Conservation (phyloP, 352 stramenopile species). For the Aphanomyces invadans region DNA sequence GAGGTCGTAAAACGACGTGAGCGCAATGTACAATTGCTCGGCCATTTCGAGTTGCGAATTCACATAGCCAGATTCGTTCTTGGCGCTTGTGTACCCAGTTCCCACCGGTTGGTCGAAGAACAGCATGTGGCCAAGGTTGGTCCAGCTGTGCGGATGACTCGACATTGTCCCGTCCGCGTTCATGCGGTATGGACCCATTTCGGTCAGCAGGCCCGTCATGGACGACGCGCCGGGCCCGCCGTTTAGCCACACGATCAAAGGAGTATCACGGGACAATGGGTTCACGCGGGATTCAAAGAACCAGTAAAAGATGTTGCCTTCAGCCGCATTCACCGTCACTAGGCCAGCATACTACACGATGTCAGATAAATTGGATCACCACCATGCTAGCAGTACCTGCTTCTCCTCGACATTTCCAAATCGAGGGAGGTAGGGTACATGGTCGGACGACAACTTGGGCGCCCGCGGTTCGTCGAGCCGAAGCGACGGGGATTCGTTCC, state of each 20-base stretch:
- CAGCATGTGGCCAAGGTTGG: conserved; percentile 69
- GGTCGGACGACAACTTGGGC: not conserved
- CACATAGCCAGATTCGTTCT: conserved; percentile 62
- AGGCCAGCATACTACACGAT: conserved; percentile 57
- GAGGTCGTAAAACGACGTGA: conserved; percentile 85
- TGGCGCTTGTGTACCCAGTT: conserved; percentile 67
- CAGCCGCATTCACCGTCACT: conserved; percentile 50
- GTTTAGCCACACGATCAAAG: conserved; percentile 75
- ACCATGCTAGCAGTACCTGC: not conserved
- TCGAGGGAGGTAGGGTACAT: conserved; percentile 1
- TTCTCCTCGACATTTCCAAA: conserved; percentile 10
- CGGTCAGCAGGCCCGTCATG: conserved; percentile 67
- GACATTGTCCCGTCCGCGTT: conserved; percentile 57
- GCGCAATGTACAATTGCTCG: conserved; percentile 87
- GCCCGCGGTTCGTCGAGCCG: not conserved
- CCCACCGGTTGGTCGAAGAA: conserved; percentile 80
- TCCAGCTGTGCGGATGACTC: conserved; percentile 61
- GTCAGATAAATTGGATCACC: not conserved
- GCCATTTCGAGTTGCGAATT: conserved; percentile 58
- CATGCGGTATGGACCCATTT: conserved; percentile 76
- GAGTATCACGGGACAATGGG: conserved; percentile 42
- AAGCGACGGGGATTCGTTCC: not conserved
- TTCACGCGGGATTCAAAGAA: conserved; percentile 66
- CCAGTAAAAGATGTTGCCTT: conserved; percentile 76
- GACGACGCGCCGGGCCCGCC: conserved; percentile 66